Evolutionary conservation across 2,329 filamentous ascomycete species (phyloP).

Genomic region (Massarina eburnea): DNA sequence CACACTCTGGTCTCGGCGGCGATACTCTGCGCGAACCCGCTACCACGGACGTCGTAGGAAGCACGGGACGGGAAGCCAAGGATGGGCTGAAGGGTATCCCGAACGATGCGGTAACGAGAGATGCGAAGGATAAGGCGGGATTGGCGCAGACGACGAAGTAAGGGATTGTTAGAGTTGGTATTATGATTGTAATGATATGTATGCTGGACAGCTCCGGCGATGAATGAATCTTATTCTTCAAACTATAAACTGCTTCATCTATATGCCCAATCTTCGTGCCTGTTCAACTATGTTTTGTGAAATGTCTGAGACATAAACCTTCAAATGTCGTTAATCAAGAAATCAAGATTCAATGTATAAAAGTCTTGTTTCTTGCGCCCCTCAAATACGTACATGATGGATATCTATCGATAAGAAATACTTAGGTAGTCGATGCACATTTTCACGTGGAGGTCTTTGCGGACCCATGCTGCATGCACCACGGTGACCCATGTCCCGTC

Average conservation of each 20-base stretch:
- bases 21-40: constrained; percentile 44
- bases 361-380: no score
- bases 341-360: no score
- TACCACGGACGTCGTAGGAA: constrained; percentile 55
- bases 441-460: neutral
- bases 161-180: constrained; percentile 1
- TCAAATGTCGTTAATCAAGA: no score
- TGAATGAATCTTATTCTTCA: neutral
- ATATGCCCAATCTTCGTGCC: neutral
- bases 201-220: neutral
- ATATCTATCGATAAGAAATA: no score
- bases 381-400: no score
- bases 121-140: constrained; percentile 45
- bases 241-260: no score
- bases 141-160: constrained; percentile 43
- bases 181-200: neutral
- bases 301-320: no score
- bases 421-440: no score
- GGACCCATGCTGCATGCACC: neutral
- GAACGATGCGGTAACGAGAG: constrained; percentile 60
- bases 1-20: constrained; percentile 54
- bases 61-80: constrained; percentile 63
- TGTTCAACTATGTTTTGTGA: neutral
- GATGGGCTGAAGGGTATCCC: constrained; percentile 60
- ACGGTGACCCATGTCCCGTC: no score